A percentile compares a stretch with the other conserved stretches of the same genome.
phyloP scores from a whole-genome alignment of 805 yeast species.

The Wickerhamiella lipophila region DNA sequence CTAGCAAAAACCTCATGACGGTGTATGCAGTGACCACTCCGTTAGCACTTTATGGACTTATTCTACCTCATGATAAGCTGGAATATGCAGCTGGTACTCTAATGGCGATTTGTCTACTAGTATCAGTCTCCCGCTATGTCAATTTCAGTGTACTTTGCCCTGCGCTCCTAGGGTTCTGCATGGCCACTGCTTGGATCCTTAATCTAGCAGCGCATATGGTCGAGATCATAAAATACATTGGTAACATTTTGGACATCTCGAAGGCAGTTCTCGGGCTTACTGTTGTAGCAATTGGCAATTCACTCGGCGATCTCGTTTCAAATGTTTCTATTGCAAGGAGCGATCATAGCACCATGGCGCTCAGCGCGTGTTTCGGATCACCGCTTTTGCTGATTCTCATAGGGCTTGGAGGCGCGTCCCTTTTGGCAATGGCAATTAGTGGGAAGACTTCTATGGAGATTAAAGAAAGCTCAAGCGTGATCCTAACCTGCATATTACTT shows the following conservation, averaged over 20 bases:
- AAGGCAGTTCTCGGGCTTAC: slow-evolving; percentile 81
- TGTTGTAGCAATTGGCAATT: slow-evolving; percentile 82
- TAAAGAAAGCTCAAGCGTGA: slow-evolving; percentile 28
- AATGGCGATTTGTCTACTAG: neutral
- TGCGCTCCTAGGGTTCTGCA: slow-evolving; percentile 43
- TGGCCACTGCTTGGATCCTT: slow-evolving; percentile 58
- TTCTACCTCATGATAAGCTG: neutral
- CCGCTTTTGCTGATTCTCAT: slow-evolving; percentile 67
- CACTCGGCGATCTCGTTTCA: slow-evolving; percentile 79
- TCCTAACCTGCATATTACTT: slow-evolving; percentile 34
- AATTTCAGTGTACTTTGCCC: slow-evolving; percentile 1
- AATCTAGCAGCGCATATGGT: slow-evolving; percentile 60
- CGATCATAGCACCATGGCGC: slow-evolving; percentile 80
- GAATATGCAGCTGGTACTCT: neutral
- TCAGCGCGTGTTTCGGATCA: slow-evolving; percentile 93
- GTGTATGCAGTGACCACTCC: slow-evolving; percentile 12
- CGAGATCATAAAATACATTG: slow-evolving; percentile 45
- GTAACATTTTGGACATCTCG: slow-evolving; percentile 46
- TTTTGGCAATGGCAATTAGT: slow-evolving; percentile 31
- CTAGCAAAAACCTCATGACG: neutral
- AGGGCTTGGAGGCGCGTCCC: slow-evolving; percentile 69
- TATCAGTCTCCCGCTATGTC: neutral
- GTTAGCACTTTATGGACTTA: neutral
- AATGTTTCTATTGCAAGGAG: slow-evolving; percentile 65
- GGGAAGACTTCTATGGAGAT: slow-evolving; percentile 27